These are phyloP conservation scores for Parathielavia hyrcaniae DNA, from an alignment of 495 filamentous ascomycete genomes.

Conservation along the genomic window DNA sequence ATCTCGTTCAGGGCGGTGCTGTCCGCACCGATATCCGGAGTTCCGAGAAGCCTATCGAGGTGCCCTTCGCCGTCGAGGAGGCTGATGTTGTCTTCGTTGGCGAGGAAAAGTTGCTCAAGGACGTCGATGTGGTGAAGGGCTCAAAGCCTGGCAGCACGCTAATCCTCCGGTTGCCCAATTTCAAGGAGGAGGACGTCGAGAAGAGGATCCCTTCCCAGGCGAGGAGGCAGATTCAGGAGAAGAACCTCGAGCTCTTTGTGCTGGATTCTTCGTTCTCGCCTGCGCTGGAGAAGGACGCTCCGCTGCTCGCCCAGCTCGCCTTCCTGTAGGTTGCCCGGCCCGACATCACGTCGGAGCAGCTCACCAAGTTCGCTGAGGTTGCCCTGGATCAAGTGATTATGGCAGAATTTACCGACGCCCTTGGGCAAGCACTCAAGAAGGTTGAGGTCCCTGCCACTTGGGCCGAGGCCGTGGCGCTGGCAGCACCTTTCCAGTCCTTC, in stretches of 20 bases:
- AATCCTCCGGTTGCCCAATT: constrained; percentile 65
- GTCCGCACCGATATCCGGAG: constrained; percentile 79
- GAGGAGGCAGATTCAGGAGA: constrained; percentile 60
- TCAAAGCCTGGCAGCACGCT: constrained; percentile 66
- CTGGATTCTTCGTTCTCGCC: constrained; percentile 64
- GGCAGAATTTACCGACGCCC: constrained; percentile 55
- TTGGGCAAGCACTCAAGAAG: constrained; percentile 62
- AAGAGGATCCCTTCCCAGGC: constrained; percentile 69
- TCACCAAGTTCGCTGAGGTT: too few relatives aligned
- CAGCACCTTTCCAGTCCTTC: constrained; percentile 49
- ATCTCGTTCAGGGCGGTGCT: constrained; percentile 77
- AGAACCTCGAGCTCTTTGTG: constrained; percentile 61
- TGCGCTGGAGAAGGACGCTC: constrained; percentile 57
- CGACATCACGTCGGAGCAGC: constrained; percentile 49
- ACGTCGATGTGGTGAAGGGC: constrained; percentile 63
- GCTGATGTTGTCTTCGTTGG: constrained; percentile 76
- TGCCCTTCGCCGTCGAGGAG: constrained; percentile 68
- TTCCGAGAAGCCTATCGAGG: constrained; percentile 77
- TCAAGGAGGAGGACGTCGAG: constrained; percentile 83
- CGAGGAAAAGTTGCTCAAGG: constrained; percentile 68
- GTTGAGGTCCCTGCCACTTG: constrained; percentile 73
- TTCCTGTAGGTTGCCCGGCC: constrained; percentile 70
- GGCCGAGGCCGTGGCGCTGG: constrained; percentile 56
- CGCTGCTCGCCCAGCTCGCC: constrained; percentile 62
- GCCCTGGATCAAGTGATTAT: constrained; percentile 48